These are phyloP conservation scores for Macadamia integrifolia DNA, from an alignment of 164 flowering plant species.

Conservation along the genomic window DNA sequence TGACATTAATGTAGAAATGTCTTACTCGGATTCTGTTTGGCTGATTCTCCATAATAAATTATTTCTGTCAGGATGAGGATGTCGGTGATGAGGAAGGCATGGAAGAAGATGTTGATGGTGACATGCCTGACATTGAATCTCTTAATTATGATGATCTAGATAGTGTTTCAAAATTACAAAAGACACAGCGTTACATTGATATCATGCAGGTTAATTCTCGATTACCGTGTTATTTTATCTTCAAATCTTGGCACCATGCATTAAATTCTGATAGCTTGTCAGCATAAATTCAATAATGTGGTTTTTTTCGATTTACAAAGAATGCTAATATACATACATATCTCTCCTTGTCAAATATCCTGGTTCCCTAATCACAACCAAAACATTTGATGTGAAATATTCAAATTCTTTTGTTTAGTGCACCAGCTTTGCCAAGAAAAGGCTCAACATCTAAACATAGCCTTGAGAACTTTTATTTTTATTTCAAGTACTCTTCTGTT, in stretches of 20 bases:
- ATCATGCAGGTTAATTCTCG: constrained; percentile 65
- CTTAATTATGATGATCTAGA: constrained; percentile 90
- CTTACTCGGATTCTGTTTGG: background rate
- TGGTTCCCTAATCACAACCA: no score
- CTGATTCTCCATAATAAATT: background rate
- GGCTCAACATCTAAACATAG: no score
- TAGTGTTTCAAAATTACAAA: constrained; percentile 85
- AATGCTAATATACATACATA: no score
- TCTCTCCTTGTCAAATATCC: no score
- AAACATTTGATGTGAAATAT: no score
- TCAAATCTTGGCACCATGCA: background rate
- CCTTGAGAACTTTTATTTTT: no score
- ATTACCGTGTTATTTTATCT: background rate
- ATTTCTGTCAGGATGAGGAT: constrained; percentile 47
- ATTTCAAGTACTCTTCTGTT: no score
- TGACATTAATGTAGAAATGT: no score
- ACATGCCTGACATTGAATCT: constrained; percentile 64
- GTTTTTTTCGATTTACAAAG: no score
- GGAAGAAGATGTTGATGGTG: constrained; percentile 86
- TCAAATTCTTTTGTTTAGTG: no score
- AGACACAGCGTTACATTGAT: constrained; percentile 71
- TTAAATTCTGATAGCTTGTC: background rate
- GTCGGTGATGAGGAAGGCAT: constrained; percentile 47
- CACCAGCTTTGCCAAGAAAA: no score
- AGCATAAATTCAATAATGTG: no score